Conservation (phyloP, 2,329 filamentous ascomycete genomes). For the Diaporthe helianthi region DNA sequence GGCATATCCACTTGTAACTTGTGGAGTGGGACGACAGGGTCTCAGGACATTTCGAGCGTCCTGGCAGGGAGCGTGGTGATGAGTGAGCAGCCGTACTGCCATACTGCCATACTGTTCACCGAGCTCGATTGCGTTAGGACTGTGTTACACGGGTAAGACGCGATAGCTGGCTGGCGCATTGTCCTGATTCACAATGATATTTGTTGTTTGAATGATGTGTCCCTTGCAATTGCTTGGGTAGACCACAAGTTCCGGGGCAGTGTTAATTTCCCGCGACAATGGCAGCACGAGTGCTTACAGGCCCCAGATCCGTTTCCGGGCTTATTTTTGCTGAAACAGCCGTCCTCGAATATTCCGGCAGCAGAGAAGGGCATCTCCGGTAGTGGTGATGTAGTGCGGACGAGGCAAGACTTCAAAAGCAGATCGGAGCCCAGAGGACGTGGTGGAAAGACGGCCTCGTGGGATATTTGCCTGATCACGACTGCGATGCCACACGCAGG, state of each 20-base stretch:
- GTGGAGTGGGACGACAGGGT: slow-evolving; percentile 22
- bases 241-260: background rate
- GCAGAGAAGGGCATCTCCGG: background rate
- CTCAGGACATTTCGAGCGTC: background rate
- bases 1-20: slow-evolving; percentile 11
- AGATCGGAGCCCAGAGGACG: background rate
- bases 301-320: background rate
- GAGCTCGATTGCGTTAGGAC: slow-evolving; percentile 14
- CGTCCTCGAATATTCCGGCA: background rate
- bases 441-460: background rate
- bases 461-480: background rate
- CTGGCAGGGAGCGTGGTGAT: slow-evolving; percentile 6
- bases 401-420: background rate
- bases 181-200: background rate
- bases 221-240: background rate
- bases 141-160: background rate
- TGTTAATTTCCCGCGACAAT: slow-evolving; percentile 1
- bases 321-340: background rate
- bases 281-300: background rate
- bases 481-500: background rate
- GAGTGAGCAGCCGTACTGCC: slow-evolving; percentile 20
- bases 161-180: slow-evolving; percentile 19
- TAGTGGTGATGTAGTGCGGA: background rate
- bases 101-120: slow-evolving; percentile 30
- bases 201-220: slow-evolving; percentile 8